Base-by-base conservation (phyloP, 306 rosid species). In the Cicer pinnatifidum region DNA sequence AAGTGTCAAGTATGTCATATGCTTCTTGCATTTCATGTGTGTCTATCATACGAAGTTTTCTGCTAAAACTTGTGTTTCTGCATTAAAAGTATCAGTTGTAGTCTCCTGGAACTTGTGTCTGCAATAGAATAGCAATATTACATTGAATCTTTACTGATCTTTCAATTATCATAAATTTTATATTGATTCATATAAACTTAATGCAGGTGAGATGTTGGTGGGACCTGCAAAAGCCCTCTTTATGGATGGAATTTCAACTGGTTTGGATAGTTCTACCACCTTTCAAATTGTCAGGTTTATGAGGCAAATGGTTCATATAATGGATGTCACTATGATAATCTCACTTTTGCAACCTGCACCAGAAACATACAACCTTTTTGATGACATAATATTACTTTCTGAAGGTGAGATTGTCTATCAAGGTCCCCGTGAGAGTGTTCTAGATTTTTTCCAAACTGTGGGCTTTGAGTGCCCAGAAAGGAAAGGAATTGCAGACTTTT, bases 291-390 rank as follows among this genome's bases (percentile, higher is more conserved):
- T 88, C 38, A 81, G 56, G 69, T 89, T 76, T 69, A 79, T 89
- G 92, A 82, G 81, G 76, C 96, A 89, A 60, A 79, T 89, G 87
- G 90, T 82, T 63, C 96, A 89, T 76, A 77, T 85, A 44, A 89
- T 78, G 86, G 90, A 85, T 66, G 78, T 87, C 1, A 84, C 96
- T 11, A 87, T 85, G 89, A 74, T 89, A 52, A 84, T 87, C 59
- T 81, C 96, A 60, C 96, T 89, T 71, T 80, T 87, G 10, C 96
- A 87, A 73, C 96, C 96, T n/a, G 87, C 90, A 46, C 96, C 96
- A 8, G 90, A 89, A 75, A 82, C 90, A 33, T 89, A 57, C 23
- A 80, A 87, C 12, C 90, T 81, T n/a, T 89, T 89, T 58, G 90
- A 89, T 66, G 89, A 87, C 78, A 84, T 89, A 51, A 77, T 89